phyloP scores from a whole-genome alignment of 2,329 filamentous ascomycete genomes.

The Penicillium sp. region DNA sequence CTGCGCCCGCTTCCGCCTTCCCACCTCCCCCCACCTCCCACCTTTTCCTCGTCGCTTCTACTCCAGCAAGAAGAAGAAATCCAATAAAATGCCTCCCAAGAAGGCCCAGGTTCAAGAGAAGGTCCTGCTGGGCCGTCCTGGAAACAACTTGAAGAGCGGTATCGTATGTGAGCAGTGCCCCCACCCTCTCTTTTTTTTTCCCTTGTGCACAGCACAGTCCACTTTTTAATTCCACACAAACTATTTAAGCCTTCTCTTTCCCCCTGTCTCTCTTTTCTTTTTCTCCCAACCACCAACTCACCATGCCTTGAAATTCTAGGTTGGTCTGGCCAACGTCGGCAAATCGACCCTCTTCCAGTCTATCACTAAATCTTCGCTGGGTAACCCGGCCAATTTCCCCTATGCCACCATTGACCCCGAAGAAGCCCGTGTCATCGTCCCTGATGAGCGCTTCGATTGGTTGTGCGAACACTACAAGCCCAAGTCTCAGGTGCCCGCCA shows the following conservation, averaged over 20 bases:
- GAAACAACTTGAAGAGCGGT: conserved; percentile 98
- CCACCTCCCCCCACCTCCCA: conserved; percentile 25
- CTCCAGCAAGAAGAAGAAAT: conserved; percentile 55
- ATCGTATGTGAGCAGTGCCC: conserved; percentile 69
- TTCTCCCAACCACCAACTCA: conserved; percentile 9
- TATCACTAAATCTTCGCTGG: conserved; percentile 94
- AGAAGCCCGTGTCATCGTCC: conserved; percentile 94
- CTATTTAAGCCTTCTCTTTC: conserved; percentile 20
- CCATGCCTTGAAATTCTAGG: conserved; percentile 49
- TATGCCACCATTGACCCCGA: conserved; percentile 99
- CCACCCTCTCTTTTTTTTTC: conserved; percentile 29
- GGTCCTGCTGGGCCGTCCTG: conserved; percentile 88
- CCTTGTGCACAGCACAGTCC: conserved; percentile 24
- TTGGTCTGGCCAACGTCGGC: conserved; percentile 97
- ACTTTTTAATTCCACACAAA: conserved; percentile 24
- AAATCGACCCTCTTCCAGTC: conserved; percentile 99
- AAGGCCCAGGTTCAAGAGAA: conserved; percentile 89
- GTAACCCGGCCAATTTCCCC: conserved; percentile 98
- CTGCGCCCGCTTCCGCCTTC: conserved; percentile 42
- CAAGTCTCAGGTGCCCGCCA: conserved; percentile 93
- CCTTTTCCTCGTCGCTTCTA: conserved; percentile 43
- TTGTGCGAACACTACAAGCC: conserved; percentile 94
- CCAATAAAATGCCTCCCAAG: conserved; percentile 87
- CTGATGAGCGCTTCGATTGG: conserved; percentile 95
- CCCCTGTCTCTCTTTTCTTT: conserved; percentile 16